Evolutionary conservation across 2,329 filamentous ascomycete species (phyloP).

Genomic region (Hypoxylon sp.): DNA sequence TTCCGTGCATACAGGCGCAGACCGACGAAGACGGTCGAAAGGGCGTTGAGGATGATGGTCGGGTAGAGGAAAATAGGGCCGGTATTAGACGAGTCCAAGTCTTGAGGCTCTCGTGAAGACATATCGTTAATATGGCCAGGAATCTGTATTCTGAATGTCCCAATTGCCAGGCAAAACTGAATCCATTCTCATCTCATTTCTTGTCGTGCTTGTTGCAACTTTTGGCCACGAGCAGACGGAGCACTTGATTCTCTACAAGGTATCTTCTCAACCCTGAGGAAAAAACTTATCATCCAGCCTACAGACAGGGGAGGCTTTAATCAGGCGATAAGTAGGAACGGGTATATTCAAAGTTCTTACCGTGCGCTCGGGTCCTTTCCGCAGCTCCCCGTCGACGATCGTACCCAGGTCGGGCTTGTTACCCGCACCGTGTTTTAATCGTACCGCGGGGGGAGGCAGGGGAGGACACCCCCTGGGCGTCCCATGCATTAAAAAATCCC

Average conservation of each 20-base stretch:
- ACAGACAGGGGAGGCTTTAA: not conserved
- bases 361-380: not conserved
- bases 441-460: too few relatives aligned
- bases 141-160: not conserved
- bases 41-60: conserved; percentile 1
- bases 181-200: not conserved
- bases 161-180: not conserved
- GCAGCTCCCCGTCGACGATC: conserved; percentile 3
- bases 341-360: conserved; percentile 6
- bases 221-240: not conserved
- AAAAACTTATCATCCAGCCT: not conserved
- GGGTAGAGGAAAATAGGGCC: conserved; percentile 1
- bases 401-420: not conserved
- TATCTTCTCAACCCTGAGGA: not conserved
- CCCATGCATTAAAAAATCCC: too few relatives aligned
- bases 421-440: not conserved
- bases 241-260: not conserved
- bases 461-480: too few relatives aligned
- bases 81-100: not conserved
- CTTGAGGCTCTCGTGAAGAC: not conserved
- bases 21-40: not conserved
- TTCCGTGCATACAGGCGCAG: conserved; percentile 1
- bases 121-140: not conserved
- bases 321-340: not conserved
- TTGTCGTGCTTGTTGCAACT: not conserved